Evolutionary conservation across 192 early-diverging fungal genomes (phyloP), one percentile per base, ranked within the genome.

Genomic region (Umbelopsis ramanniana): DNA sequence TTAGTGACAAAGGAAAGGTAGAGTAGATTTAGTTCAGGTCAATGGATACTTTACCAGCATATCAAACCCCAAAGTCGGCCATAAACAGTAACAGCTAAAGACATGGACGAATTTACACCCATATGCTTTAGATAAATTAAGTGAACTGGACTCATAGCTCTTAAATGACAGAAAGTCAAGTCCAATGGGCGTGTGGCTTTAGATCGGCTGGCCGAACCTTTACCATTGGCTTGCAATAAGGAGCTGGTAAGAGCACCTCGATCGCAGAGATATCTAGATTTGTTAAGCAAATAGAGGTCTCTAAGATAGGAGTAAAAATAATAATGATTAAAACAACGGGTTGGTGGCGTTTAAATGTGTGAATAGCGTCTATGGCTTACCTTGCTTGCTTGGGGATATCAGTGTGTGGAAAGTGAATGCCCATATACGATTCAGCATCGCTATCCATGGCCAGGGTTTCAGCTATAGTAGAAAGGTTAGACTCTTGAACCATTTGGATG

Each of bases 311-410:
- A 43, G 6, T 7, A 5, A 4, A 43, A 43, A 40, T 40, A 40
- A 8, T 3, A 11, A 43, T 43, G 40, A 5, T 43, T 43, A 5
- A 7, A 12, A 12, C 40, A 43, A 11, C 8, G 1, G 11, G 11
- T 43, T 11, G 40, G 40, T 12, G 40, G 6, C 6, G 40, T 43
- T 43, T 11, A 6, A 11, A 43, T 4, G 11, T 43, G 6, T 11
- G 6, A 43, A 12, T 12, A 43, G 6, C 38, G 38, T 8, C 38
- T n/a, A n/a, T 43, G 40, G 40, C 40, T 43, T 33, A 63, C 57
- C 57, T 46, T 46, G 67, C 67, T 68, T 68, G 67, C 67, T 68
- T 68, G 19, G 67, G 67, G 1, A 68, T 68, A 68, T 68, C 67
- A 29, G 38, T 26, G 21, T 11, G 8, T 17, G 67, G 67, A 46